Evolutionary conservation across 2,329 filamentous ascomycete genomes (phyloP).

Genomic region (Talaromyces verruculosus): DNA sequence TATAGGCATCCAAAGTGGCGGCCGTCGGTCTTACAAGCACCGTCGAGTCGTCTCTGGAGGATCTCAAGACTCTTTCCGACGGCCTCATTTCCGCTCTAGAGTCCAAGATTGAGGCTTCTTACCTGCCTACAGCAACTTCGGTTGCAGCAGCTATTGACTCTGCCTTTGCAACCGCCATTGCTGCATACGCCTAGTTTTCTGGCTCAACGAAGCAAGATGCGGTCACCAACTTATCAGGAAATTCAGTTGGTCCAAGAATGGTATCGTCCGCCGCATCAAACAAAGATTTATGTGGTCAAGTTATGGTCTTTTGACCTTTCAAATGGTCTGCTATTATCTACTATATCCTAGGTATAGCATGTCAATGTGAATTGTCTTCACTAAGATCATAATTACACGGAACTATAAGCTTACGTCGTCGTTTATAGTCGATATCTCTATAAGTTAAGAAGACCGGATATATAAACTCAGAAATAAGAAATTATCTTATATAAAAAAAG

Average conservation of each 20-base stretch:
- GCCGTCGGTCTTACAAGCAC: not conserved
- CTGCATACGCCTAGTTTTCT: not conserved
- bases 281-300: not conserved
- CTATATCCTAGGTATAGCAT: not conserved
- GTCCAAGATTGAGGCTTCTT: slow-evolving; percentile 1
- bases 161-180: slow-evolving; percentile 6
- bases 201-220: not conserved
- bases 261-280: not conserved
- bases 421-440: no score
- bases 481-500: not conserved
- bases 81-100: slow-evolving; percentile 8
- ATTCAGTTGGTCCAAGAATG: not conserved
- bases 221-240: not conserved
- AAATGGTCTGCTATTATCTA: not conserved
- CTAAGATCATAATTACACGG: not conserved
- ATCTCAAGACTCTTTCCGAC: not conserved
- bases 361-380: not conserved
- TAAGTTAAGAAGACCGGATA: no score
- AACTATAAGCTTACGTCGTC: no score
- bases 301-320: not conserved
- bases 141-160: not conserved
- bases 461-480: not conserved
- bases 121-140: slow-evolving; percentile 5
- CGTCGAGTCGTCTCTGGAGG: slow-evolving; percentile 2
- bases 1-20: not conserved